Conservation (phyloP, 306 rosid species). For the Quercus parvula region DNA sequence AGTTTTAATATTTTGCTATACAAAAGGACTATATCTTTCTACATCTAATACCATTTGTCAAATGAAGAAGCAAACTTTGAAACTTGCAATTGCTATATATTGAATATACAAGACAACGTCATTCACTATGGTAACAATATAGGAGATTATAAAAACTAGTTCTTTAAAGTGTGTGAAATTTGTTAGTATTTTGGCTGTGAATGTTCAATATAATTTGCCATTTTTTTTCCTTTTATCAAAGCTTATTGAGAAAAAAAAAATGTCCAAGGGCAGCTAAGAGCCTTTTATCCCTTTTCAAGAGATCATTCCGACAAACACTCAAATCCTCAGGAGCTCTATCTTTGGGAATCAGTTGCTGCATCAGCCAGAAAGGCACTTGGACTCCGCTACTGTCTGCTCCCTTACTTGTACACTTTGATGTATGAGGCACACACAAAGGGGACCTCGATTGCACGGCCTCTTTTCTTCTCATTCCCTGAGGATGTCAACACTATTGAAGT, state of each 20-base stretch:
- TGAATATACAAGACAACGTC: too few relatives aligned
- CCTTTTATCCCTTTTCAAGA: constrained; percentile 88
- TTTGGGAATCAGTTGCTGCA: constrained; percentile 84
- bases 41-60: too few relatives aligned
- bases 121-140: too few relatives aligned
- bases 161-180: too few relatives aligned
- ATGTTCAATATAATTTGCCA: background rate
- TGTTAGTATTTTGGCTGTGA: background rate
- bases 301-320: constrained; percentile 52
- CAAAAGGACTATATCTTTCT: too few relatives aligned
- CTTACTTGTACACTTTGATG: constrained; percentile 74
- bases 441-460: constrained; percentile 74
- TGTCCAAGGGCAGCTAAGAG: constrained; percentile 56
- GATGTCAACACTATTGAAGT: constrained; percentile 57
- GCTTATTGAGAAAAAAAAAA: too few relatives aligned
- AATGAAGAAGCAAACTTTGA: too few relatives aligned
- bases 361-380: constrained; percentile 75
- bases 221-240: background rate
- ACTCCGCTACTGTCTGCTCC: constrained; percentile 78
- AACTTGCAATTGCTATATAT: too few relatives aligned
- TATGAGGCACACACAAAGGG: constrained; percentile 71
- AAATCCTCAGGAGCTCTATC: constrained; percentile 71
- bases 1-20: too few relatives aligned
- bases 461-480: constrained; percentile 87
- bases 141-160: too few relatives aligned